Evolutionary conservation across 2,329 filamentous ascomycete genomes (phyloP).

Genomic region (Ophiosphaerella herpotricha): DNA sequence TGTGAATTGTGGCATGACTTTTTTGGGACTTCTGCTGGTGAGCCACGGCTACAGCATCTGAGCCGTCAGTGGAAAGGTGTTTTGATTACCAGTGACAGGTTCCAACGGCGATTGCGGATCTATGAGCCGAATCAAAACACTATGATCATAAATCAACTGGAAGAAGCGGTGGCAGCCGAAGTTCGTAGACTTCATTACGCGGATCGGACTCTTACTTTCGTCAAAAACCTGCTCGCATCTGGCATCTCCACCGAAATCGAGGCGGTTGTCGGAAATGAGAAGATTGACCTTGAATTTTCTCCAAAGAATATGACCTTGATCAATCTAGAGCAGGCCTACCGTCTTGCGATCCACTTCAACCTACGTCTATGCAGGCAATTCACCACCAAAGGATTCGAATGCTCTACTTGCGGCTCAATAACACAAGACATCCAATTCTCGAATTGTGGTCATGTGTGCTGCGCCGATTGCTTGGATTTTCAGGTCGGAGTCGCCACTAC

Average conservation of each 20-base stretch:
- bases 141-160: no score
- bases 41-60: constrained; percentile 5
- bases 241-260: no score
- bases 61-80: constrained; percentile 1
- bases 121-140: no score
- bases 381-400: not conserved
- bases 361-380: not conserved
- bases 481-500: constrained; percentile 14
- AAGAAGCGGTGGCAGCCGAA: no score
- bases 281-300: no score
- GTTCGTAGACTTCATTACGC: no score
- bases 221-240: no score
- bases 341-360: no score
- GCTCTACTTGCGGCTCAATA: constrained; percentile 1
- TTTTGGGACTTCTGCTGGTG: constrained; percentile 5
- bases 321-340: no score
- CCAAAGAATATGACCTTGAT: no score
- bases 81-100: constrained; percentile 5
- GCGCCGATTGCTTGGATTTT: constrained; percentile 18
- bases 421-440: constrained; percentile 6
- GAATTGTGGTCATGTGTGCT: constrained; percentile 17
- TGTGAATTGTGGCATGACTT: constrained; percentile 13
- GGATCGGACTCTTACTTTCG: no score
- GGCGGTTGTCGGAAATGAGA: no score
- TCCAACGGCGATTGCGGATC: not conserved